Evolutionary conservation across 2,329 filamentous ascomycete genomes (phyloP), one percentile per base, ranked within the genome.

Genomic region (Xylariaceae sp.): DNA sequence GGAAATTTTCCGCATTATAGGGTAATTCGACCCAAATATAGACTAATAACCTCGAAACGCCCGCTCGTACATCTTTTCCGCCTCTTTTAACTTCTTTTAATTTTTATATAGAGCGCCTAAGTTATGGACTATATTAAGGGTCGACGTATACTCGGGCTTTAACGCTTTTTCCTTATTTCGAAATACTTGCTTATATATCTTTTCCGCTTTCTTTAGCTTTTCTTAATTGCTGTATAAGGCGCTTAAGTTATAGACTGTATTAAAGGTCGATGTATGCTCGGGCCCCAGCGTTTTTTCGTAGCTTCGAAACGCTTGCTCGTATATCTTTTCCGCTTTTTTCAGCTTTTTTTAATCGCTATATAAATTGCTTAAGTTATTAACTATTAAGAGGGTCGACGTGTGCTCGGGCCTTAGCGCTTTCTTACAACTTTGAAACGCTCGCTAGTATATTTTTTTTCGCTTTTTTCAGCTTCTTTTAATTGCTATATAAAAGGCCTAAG

Each of bases 141-240:
- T 45, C 18, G 31, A 45, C 17, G 42, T 45, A 13, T 45, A 13
- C 14, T 45, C 18, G 5, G 13, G 22, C 13, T 31, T 18, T 14
- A 12, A 31, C 18, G 22, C 42, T 19, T 45, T 22, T 18, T 45
- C 22, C 5, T 45, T 5, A 12, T 65, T 60, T 60, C 62, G 43
- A 7, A 69, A 55, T 44, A 63, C 65, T 48, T 62, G 65, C 9
- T 55, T 9, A 31, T 60, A 68, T 60, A 68, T 68, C 2, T 51
- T 47, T 55, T 68, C 59, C 11, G 63, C 57, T 31, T 66, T 56
- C 7, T 54, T 18, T 16, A 63, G 45, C 34, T 58, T 61, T 51
- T 60, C 63, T 44, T 44, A 42, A 5, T 34, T 12, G 14, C 6
- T 9, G 33, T 51, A 51, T 14, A 47, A 3, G 13, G 14, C 6